These are phyloP conservation scores for Nothophytophthora sp. DNA, from an alignment of 352 stramenopile species.

Conservation along the genomic window DNA sequence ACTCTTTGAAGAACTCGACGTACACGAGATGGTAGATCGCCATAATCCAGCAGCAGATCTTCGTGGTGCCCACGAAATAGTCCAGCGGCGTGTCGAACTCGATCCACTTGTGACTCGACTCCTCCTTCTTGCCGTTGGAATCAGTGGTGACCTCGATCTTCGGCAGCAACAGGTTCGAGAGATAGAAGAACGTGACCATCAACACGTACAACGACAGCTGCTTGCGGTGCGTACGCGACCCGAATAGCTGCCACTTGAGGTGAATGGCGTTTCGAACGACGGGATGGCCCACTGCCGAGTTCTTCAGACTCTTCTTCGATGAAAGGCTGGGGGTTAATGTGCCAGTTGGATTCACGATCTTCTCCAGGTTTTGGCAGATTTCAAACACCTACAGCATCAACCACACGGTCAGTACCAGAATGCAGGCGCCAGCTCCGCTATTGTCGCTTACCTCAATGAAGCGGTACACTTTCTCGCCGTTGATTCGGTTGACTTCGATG, in stretches of 20 bases:
- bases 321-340: conserved; percentile 26
- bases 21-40: conserved; percentile 57
- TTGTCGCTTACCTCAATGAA: conserved; percentile 35
- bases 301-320: conserved; percentile 34
- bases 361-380: conserved; percentile 40
- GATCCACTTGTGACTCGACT: conserved; percentile 40
- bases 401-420: no score
- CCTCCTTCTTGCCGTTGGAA: conserved; percentile 25
- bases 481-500: conserved; percentile 47
- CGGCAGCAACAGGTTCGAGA: conserved; percentile 49
- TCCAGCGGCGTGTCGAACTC: conserved; percentile 38
- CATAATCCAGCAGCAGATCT: conserved; percentile 42
- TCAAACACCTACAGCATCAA: conserved; percentile 42
- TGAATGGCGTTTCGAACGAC: conserved; percentile 53
- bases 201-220: conserved; percentile 47
- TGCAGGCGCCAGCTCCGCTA: no score
- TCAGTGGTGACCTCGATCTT: conserved; percentile 37
- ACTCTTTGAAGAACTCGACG: conserved; percentile 64
- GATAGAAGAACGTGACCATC: conserved; percentile 55
- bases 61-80: conserved; percentile 43
- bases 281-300: conserved; percentile 44
- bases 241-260: conserved; percentile 60
- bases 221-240: conserved; percentile 31
- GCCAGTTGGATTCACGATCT: conserved; percentile 36
- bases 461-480: conserved; percentile 43